phyloP scores from a whole-genome alignment of 148 eudicot genomes.

The Oxyria digyna region DNA sequence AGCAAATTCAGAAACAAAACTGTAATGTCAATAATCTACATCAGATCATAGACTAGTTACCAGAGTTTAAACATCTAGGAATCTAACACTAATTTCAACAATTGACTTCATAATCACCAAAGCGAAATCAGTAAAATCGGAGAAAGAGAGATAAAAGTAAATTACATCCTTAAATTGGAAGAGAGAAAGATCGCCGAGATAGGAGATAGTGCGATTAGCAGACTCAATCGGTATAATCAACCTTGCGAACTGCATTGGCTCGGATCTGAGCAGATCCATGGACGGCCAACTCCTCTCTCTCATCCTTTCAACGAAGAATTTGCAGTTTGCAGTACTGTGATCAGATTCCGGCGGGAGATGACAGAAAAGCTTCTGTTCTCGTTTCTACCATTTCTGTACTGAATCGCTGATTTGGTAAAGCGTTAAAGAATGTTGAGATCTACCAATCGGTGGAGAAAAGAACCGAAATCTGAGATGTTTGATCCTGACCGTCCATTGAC shows the following conservation, averaged over 20 bases:
- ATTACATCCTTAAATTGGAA: conserved; percentile 63
- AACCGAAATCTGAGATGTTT: not conserved
- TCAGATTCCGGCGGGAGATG: conserved; percentile 1
- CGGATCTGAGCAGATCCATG: conserved; percentile 75
- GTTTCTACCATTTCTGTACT: not conserved
- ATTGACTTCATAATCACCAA: not conserved
- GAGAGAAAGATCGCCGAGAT: conserved; percentile 56
- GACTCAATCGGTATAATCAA: conserved; percentile 58
- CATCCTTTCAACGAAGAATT: no score
- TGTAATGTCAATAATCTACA: not conserved
- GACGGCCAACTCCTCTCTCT: conserved; percentile 21
- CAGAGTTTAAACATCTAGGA: no score
- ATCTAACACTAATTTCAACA: not conserved
- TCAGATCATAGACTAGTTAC: no score
- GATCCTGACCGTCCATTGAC: conserved; percentile 2
- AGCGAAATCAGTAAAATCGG: not conserved
- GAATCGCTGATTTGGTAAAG: not conserved
- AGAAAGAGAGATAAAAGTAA: not conserved
- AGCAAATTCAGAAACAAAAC: not conserved
- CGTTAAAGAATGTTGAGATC: not conserved
- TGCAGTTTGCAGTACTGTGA: not conserved
- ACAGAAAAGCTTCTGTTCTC: not conserved
- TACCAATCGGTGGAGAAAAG: conserved; percentile 3
- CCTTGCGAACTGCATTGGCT: conserved; percentile 54
- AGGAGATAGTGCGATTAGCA: conserved; percentile 49